A percentile compares a stretch with the other conserved stretches of the same genome.
phyloP scores from a whole-genome alignment of 2,329 filamentous ascomycete species.

The Thelonectria discophora region DNA sequence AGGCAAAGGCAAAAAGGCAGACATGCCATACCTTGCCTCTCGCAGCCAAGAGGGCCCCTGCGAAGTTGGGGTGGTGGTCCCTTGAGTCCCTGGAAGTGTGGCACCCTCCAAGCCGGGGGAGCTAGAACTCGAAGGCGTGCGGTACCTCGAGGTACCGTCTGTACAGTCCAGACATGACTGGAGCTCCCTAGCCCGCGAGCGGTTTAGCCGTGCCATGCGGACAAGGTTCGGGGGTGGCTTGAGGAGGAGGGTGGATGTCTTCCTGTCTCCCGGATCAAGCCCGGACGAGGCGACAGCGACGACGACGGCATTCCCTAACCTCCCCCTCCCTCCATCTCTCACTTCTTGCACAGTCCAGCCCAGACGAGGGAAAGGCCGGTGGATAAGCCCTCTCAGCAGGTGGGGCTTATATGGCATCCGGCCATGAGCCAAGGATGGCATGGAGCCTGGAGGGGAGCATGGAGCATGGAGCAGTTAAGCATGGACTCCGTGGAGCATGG shows the following conservation, averaged over 20 bases:
- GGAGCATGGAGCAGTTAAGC: too few relatives aligned
- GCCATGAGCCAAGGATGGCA: neutral
- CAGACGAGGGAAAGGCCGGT: neutral
- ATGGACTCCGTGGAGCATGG: neutral
- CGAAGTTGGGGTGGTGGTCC: conserved; percentile 2
- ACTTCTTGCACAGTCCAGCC: neutral
- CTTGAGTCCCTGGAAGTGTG: conserved; percentile 10
- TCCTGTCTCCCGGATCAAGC: conserved; percentile 35
- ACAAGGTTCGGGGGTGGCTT: conserved; percentile 38
- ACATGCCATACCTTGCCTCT: conserved; percentile 1
- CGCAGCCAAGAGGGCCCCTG: neutral
- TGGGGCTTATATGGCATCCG: neutral
- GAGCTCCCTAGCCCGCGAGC: conserved; percentile 1
- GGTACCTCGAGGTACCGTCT: conserved; percentile 33
- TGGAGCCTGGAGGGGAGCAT: neutral
- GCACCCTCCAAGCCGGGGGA: conserved; percentile 1
- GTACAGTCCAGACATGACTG: conserved; percentile 27
- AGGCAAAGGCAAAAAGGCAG: conserved; percentile 1
- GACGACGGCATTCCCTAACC: conserved; percentile 10
- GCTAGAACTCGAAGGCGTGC: conserved; percentile 5
- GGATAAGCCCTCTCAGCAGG: neutral
- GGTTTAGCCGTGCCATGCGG: conserved; percentile 16
- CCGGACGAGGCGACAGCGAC: conserved; percentile 24
- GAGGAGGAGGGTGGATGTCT: conserved; percentile 23
- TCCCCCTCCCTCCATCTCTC: neutral